Evolutionary conservation across 139 green algal species (phyloP).

Genomic region (Tetradesmus lagerheimii): DNA sequence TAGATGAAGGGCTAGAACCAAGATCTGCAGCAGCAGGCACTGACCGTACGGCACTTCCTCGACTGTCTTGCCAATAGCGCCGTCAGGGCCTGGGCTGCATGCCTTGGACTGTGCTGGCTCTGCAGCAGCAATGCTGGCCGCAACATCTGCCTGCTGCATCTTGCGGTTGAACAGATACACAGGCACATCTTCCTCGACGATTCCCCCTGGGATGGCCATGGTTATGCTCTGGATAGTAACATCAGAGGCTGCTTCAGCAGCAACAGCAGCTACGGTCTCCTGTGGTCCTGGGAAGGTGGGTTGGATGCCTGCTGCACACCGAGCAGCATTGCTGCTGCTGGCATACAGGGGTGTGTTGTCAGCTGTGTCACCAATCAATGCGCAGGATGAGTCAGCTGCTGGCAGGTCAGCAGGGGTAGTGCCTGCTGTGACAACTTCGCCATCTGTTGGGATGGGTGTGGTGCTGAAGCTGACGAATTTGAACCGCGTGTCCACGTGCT

Average conservation of each 20-base stretch:
- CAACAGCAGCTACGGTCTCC: neutral
- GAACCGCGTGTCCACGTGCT: constrained; percentile 25
- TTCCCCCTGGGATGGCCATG: neutral
- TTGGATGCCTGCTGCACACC: neutral
- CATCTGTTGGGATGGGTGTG: neutral
- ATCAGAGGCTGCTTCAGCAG: neutral
- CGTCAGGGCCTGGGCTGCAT: neutral
- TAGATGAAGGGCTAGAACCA: too few species aligned
- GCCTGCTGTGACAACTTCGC: neutral
- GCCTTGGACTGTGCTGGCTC: neutral
- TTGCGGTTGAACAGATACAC: constrained; percentile 3
- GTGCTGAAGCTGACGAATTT: constrained; percentile 12
- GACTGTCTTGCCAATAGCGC: neutral
- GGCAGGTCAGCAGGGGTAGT: neutral
- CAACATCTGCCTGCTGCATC: neutral
- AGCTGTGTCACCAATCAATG: neutral
- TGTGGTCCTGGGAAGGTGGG: constrained; percentile 7
- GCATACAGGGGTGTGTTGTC: neutral
- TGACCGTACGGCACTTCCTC: neutral
- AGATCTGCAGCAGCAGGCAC: neutral
- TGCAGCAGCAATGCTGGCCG: neutral
- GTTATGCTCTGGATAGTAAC: neutral
- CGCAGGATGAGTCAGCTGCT: neutral
- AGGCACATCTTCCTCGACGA: constrained; percentile 9
- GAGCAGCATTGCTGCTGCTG: neutral